Evolutionary conservation across 1,139 yeast species (phyloP), one percentile per base, ranked within the genome.

Genomic region (Blastobotrys niveus): DNA sequence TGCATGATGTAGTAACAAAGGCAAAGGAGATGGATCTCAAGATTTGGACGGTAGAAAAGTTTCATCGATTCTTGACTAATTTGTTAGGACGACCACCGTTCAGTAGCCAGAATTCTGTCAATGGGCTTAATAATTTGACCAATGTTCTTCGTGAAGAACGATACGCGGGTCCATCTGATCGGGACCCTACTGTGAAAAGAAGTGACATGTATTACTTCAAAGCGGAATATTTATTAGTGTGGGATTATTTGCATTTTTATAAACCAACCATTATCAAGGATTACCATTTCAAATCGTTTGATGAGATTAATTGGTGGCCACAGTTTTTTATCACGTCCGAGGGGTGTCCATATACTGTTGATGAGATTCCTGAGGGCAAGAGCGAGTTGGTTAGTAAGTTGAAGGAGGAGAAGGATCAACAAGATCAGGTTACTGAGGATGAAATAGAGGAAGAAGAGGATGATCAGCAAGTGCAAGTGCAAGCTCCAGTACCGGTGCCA

Each of bases 21-120:
- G 94, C 89, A 3, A 65, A 71, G 26, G 69, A 68, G 48, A 73
- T 73, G 48, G 76, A 75, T 49, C 75, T 85, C 61, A 87, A 87
- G 61, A 83, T 89, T 15, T 89, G 97, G 96, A 79, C 82, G 40
- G 81, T 78, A 57, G 95, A 86, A 47, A 89, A 89, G 62, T 87
- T 89, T 7, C 75, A 80, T 56, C 70, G 96, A 40, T 88, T 91
- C 59, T 70, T 89, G 60, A 76, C 76, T 50, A 79, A 87, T 57
- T 68, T 89, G 55, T 84, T 36, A 8, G 47, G 40, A 21, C 27
- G 38, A 26, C 15, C 26, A 7, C 46, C 45, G 19, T 32, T 39
- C 38, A 22, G 40, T 48, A n/a, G 21, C 17, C 55, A 21, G 54
- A 19, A 34, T 18, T 56, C 25, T 3, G 30, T 30, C 3, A 29